Evolutionary conservation across 2,329 filamentous ascomycete genomes (phyloP).

Genomic region (Lasiodiplodia sp.): DNA sequence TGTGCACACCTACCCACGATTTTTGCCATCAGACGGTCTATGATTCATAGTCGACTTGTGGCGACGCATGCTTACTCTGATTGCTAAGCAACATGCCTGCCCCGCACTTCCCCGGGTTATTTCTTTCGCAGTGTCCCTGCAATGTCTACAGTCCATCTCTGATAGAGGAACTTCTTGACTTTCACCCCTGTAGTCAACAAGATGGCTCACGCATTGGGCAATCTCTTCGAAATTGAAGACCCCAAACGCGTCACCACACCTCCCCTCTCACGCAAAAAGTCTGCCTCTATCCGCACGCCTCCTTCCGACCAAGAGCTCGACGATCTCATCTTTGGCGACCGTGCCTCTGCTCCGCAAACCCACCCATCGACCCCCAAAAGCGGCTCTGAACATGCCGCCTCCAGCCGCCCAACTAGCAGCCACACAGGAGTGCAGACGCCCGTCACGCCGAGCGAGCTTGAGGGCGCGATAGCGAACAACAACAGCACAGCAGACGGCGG

Average conservation of each 20-base stretch:
- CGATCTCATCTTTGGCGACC: constrained; percentile 23
- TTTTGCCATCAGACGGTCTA: neutral
- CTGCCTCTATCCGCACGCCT: neutral
- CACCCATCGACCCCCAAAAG: neutral
- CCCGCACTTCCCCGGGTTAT: neutral
- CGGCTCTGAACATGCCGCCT: neutral
- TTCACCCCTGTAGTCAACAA: neutral
- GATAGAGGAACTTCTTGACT: neutral
- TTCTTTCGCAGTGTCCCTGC: neutral
- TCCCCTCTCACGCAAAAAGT: constrained; percentile 5
- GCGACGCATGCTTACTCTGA: neutral
- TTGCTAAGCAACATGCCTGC: neutral
- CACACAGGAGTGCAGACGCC: constrained; percentile 32
- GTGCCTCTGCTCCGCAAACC: neutral
- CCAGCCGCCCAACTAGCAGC: constrained; percentile 30
- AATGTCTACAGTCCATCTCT: neutral
- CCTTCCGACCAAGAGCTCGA: constrained; percentile 22
- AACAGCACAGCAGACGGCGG: constrained; percentile 50
- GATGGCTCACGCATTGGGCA: constrained; percentile 11
- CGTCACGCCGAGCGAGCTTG: constrained; percentile 43
- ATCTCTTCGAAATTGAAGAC: constrained; percentile 21
- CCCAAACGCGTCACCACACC: constrained; percentile 19
- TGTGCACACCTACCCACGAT: too few species aligned
- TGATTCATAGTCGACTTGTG: neutral
- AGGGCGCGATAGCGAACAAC: constrained; percentile 47